Base-by-base conservation (phyloP, 2,329 filamentous ascomycete species). In the Penicillium sp. region DNA sequence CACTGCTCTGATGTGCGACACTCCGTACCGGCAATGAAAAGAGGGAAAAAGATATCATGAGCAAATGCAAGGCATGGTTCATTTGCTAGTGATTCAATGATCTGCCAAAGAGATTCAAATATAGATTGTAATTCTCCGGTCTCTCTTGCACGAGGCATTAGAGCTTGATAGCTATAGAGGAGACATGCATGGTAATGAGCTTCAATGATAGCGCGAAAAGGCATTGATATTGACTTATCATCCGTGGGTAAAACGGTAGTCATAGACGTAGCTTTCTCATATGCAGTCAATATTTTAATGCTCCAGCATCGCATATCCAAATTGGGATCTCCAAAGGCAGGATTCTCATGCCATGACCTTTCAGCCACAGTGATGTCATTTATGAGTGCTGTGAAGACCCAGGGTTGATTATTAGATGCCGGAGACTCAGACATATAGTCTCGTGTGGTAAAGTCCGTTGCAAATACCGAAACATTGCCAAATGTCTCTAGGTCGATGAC, bases 11-110 rank as follows among this genome's bases (percentile, higher is more conserved):
- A 4, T 21, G 42, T 33, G 5, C 31, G 40, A 31, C 59, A 59
- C 24, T 65, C 61, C 10, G 64, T 65, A 5, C 65, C 65, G 11
- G 59, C 58, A 31, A 67, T 60, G 47, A 67, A 67, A 3, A 66
- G 39, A 14, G 65, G 65, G 36, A 65, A 67, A 44, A 66, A 64
- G 6, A 67, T 36, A 21, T 64, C 63, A 29, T 67, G 65, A 14
- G 61, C 55, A 40, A 67, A 63, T 8, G 42, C 29, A 14, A 16
- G 42, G 18, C 9, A 50, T 52, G 49, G n/a, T 5, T 21, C 21
- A 5, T 9, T n/a, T 4, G 40, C 11, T 18, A 51, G n/a, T n/a
- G 36, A 51, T n/a, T n/a, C 19, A 6, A 39, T 37, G n/a, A 54
- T 45, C 28, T 45, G 24, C 42, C 42, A 45, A 14, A 45, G 42